Conservation (phyloP, 768 basidiomycete genomes). For the Austroboletus festivus region DNA sequence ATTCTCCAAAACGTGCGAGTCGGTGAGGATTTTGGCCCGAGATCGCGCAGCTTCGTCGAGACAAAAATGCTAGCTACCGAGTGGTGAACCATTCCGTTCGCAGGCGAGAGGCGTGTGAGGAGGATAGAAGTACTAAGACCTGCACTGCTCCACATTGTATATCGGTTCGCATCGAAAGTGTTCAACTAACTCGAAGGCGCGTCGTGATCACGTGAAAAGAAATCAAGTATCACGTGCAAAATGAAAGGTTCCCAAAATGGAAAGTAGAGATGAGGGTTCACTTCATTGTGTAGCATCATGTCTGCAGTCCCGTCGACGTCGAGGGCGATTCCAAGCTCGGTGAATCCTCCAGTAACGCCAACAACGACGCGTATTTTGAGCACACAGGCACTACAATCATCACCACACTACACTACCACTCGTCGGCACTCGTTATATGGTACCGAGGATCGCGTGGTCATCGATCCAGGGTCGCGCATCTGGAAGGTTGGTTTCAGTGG, state of each 20-base stretch:
- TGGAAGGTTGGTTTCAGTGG: constrained; percentile 99
- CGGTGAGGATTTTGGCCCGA: constrained; percentile 23
- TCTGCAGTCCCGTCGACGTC: constrained; percentile 35
- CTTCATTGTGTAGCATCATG: constrained; percentile 22
- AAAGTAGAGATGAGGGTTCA: background rate
- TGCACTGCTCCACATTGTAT: constrained; percentile 26
- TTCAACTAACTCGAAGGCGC: constrained; percentile 3
- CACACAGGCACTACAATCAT: constrained; percentile 55
- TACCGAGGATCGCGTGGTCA: constrained; percentile 90
- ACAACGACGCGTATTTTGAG: constrained; percentile 50
- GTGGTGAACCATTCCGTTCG: constrained; percentile 29
- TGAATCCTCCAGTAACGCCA: constrained; percentile 47
- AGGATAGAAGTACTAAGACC: constrained; percentile 27
- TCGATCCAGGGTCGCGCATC: constrained; percentile 89
- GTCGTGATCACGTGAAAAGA: constrained; percentile 18
- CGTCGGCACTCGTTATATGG: constrained; percentile 93
- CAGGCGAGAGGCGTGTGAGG: constrained; percentile 21
- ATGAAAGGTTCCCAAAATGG: constrained; percentile 2
- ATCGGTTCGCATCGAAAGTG: background rate
- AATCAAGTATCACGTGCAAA: constrained; percentile 16
- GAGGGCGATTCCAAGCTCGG: constrained; percentile 16
- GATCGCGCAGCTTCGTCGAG: constrained; percentile 24
- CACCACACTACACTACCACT: constrained; percentile 82
- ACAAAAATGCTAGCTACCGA: constrained; percentile 25
- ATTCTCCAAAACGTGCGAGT: constrained; percentile 25